phyloP scores from a whole-genome alignment of 179 eudicot species.

The Actinidia arguta region DNA sequence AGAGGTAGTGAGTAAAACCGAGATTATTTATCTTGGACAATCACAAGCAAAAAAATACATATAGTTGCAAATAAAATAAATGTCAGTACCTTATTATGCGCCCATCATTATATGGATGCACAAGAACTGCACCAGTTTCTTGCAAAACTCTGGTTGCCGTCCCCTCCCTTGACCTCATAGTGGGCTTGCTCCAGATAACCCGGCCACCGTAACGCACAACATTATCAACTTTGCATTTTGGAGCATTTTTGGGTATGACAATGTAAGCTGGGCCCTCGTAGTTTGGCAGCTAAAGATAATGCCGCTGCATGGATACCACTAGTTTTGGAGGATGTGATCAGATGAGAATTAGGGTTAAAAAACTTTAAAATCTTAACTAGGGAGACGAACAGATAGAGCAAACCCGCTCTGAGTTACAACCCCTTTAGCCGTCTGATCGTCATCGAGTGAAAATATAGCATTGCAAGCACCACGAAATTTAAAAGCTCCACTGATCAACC shows the following conservation, averaged over 20 bases:
- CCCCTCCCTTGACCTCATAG: slow-evolving; percentile 72
- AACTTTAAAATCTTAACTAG: background rate
- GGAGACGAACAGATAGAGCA: background rate
- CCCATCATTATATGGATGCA: slow-evolving; percentile 88
- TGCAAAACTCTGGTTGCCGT: slow-evolving; percentile 67
- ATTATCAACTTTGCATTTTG: slow-evolving; percentile 95
- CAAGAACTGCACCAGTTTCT: slow-evolving; percentile 87
- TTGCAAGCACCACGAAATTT: slow-evolving; percentile 97
- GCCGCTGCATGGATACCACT: slow-evolving; percentile 99
- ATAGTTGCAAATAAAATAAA: background rate
- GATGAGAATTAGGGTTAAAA: background rate
- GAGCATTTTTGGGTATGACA: slow-evolving; percentile 87
- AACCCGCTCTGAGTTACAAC: slow-evolving; percentile 99
- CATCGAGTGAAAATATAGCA: slow-evolving; percentile 84
- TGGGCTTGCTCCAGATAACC: slow-evolving; percentile 84
- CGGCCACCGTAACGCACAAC: slow-evolving; percentile 89
- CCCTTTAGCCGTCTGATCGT: slow-evolving; percentile 79
- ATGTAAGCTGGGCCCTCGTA: slow-evolving; percentile 90
- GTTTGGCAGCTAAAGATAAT: slow-evolving; percentile 87
- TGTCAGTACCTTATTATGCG: slow-evolving; percentile 76
- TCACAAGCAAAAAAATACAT: slow-evolving; percentile 12
- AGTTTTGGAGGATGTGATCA: slow-evolving; percentile 28
- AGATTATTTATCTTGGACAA: background rate
- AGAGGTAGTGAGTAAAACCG: background rate
- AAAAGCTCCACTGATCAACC: slow-evolving; percentile 79